Conservation (phyloP, 208 protist genomes). For the Trichomonas tenax region DNA sequence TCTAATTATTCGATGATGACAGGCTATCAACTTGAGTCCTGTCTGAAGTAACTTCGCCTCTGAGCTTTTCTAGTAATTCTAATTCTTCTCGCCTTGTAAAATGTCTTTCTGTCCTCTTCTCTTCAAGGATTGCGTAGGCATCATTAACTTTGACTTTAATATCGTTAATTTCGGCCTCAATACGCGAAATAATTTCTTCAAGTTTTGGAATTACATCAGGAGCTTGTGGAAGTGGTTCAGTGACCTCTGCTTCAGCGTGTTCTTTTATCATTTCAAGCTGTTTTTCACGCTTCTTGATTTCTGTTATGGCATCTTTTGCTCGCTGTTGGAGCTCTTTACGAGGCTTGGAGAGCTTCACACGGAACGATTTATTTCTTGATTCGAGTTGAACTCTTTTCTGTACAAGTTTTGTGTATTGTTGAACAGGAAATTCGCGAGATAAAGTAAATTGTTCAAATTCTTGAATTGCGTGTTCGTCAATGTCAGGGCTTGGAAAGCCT, state of each 20-base stretch:
- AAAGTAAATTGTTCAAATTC: neutral
- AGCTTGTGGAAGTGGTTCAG: neutral
- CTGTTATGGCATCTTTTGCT: neutral
- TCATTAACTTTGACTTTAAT: neutral
- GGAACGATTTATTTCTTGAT: neutral
- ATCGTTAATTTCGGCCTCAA: neutral
- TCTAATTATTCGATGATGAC: too few species aligned
- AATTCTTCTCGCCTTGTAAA: neutral
- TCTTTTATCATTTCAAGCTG: neutral
- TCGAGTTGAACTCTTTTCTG: neutral
- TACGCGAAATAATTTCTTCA: neutral
- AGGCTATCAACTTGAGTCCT: neutral
- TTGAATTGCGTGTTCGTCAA: neutral
- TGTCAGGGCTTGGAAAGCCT: neutral
- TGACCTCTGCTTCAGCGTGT: neutral
- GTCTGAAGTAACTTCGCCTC: neutral
- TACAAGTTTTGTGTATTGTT: neutral
- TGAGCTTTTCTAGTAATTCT: neutral
- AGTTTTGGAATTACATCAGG: neutral
- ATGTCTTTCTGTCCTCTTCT: neutral
- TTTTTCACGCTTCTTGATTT: neutral
- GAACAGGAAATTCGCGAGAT: neutral
- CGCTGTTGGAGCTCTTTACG: neutral
- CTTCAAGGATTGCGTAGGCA: neutral
- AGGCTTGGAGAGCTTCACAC: neutral